phyloP scores from a whole-genome alignment of 352 stramenopile species.

The Pythium aristosporum region DNA sequence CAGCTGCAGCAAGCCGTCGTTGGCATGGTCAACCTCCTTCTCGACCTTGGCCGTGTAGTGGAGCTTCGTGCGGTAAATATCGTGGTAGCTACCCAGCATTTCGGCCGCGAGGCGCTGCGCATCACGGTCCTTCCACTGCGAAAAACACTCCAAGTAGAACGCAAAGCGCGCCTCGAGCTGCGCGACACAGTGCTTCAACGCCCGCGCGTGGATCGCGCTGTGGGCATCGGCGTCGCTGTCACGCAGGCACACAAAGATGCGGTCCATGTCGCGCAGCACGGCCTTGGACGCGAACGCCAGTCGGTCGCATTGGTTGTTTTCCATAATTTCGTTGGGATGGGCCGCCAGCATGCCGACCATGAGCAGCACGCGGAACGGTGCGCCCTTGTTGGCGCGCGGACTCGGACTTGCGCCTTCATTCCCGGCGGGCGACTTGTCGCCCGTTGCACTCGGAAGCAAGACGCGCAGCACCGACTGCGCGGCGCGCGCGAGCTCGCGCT shows the following conservation, averaged over 20 bases:
- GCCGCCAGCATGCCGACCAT: constrained; percentile 75
- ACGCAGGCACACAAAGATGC: constrained; percentile 33
- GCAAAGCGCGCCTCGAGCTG: constrained; percentile 53
- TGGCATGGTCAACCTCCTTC: constrained; percentile 27
- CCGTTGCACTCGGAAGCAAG: constrained; percentile 33
- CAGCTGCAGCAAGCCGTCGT: constrained; percentile 57
- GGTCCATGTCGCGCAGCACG: constrained; percentile 41
- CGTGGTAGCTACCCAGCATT: constrained; percentile 53
- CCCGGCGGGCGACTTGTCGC: constrained; percentile 13
- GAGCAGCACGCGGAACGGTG: constrained; percentile 61
- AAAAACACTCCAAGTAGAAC: constrained; percentile 72
- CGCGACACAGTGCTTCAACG: constrained; percentile 43
- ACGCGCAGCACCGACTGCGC: constrained; percentile 57
- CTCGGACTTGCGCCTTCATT: constrained; percentile 13
- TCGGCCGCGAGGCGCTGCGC: constrained; percentile 51
- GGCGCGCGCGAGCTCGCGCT: constrained; percentile 45
- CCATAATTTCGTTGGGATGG: constrained; percentile 69
- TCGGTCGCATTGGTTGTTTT: constrained; percentile 35
- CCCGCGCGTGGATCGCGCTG: constrained; percentile 27
- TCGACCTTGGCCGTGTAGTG: constrained; percentile 39
- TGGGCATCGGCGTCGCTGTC: constrained; percentile 16
- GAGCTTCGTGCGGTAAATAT: constrained; percentile 44
- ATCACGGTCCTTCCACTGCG: constrained; percentile 58
- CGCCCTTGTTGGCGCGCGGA: constrained; percentile 28
- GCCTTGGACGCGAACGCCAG: constrained; percentile 46